Percentiles rank a stretch among this genome's conserved stretches.
Conservation (phyloP, 768 basidiomycete species). For the Hygrophoropsis aurantiaca region DNA sequence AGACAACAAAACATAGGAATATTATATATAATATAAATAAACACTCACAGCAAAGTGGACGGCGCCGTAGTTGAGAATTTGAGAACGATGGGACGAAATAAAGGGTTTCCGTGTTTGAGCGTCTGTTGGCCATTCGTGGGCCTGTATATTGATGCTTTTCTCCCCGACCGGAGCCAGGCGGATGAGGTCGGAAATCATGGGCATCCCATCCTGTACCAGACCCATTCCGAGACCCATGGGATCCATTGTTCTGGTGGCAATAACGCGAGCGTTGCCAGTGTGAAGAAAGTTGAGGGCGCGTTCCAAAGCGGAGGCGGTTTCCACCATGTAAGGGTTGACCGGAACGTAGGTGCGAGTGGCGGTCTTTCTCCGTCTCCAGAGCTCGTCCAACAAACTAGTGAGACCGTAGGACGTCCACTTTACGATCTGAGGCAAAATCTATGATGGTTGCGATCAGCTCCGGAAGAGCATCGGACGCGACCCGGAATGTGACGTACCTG, state of each 20-base stretch:
- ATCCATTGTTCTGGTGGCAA: not conserved
- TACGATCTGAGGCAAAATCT: not conserved
- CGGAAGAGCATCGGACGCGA: not conserved
- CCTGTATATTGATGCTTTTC: not conserved
- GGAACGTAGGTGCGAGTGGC: not conserved
- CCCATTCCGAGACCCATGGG: not conserved
- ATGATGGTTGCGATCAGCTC: not conserved
- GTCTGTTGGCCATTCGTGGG: not conserved
- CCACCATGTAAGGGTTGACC: not conserved
- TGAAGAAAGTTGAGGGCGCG: not conserved
- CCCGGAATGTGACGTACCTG: not conserved
- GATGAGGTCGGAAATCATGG: not conserved
- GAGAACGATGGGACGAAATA: too few species aligned
- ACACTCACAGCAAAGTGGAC: too few species aligned
- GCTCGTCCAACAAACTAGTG: not conserved
- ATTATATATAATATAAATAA: too few species aligned
- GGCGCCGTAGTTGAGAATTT: too few species aligned
- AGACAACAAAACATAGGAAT: too few species aligned
- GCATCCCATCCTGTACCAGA: not conserved
- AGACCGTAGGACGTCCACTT: constrained; percentile 3
- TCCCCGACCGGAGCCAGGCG: not conserved
- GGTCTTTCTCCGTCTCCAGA: not conserved
- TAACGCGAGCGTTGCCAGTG: not conserved
- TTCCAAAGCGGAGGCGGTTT: not conserved
- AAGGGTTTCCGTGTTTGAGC: not conserved